Percentiles rank a stretch among this genome's conserved stretches.
These are phyloP conservation scores for Alternaria postmessia DNA, from an alignment of 2,329 filamentous ascomycete genomes.

Conservation along the genomic window DNA sequence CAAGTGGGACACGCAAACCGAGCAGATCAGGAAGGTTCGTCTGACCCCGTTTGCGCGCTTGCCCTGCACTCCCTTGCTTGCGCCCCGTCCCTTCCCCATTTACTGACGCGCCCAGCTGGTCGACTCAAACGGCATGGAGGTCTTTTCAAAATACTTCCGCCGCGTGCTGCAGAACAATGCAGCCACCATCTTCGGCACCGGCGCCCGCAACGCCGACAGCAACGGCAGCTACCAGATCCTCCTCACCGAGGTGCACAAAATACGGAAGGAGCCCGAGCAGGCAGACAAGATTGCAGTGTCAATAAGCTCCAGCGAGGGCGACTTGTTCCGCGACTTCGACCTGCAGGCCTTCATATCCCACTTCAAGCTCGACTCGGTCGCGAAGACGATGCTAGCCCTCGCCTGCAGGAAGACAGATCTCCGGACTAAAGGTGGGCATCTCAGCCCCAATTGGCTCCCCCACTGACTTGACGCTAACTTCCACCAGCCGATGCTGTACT, in stretches of 20 bases:
- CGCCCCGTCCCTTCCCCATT: not conserved
- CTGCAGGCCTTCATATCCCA: conserved; percentile 95
- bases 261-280: conserved; percentile 80
- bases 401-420: conserved; percentile 88
- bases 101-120: conserved; percentile 70
- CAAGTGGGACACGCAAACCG: conserved; percentile 92
- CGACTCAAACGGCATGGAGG: conserved; percentile 99
- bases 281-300: conserved; percentile 91
- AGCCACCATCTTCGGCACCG: conserved; percentile 84
- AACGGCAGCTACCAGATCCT: conserved; percentile 85
- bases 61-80: not conserved
- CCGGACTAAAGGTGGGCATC: conserved; percentile 79
- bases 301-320: conserved; percentile 87
- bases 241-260: conserved; percentile 83
- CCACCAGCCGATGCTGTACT: conserved; percentile 84
- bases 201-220: conserved; percentile 75
- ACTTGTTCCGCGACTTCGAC: conserved; percentile 95
- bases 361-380: conserved; percentile 88
- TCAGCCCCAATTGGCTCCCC: not conserved
- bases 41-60: conserved; percentile 11
- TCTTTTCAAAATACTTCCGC: conserved; percentile 94
- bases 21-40: conserved; percentile 89
- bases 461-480: conserved; percentile 24
- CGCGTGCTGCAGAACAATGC: conserved; percentile 92
- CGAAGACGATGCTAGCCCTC: conserved; percentile 86